Evolutionary conservation across 1,139 yeast genomes (phyloP), one percentile per base, ranked within the genome.

Genomic region (Scheffersomyces segobiensis): DNA sequence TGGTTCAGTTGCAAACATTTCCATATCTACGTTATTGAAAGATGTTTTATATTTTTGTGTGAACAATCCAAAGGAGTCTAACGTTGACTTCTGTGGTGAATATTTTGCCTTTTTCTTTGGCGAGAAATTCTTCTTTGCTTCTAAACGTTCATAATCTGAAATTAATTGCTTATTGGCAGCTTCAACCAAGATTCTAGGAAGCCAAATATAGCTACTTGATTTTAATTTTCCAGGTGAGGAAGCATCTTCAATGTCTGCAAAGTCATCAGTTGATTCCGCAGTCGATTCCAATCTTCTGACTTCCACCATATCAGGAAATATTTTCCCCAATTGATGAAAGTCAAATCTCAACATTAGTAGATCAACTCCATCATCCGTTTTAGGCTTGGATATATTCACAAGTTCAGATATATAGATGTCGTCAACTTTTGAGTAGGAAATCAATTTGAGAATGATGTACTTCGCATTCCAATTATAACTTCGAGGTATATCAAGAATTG

Each of bases 301-400:
- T 10, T 59, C 60, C 19, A 22, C 12, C 7, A 56, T 24, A 3
- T 56, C 32, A 3, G 57, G 58, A 49, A 56, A 61, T 14, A 48
- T 46, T 20, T 52, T 32, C 2, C 55, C 58, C 39, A 61, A 42
- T 14, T 49, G 21, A 19, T 24, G 21, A 20, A 52, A 22, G 51
- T 60, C 63, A 42, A 55, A 65, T 55, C 60, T 61, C 14, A 63
- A 50, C 66, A 64, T 64, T 47, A 63, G 52, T 46, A 57, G 58
- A 12, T 59, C 62, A 14, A 58, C 48, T 4, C 52, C 58, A 3
- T 56, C 62, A 21, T 62, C 62, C 3, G 49, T 46, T 48, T 65
- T 64, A 2, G 60, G 49, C 10, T 55, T 55, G 5, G 61, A 49
- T 7, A 61, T 52, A 18, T 47, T 46, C 10, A 58, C 20, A 24